Base-by-base conservation (phyloP, 225 moss, liverwort and hornwort species). In the Asterella californica region DNA sequence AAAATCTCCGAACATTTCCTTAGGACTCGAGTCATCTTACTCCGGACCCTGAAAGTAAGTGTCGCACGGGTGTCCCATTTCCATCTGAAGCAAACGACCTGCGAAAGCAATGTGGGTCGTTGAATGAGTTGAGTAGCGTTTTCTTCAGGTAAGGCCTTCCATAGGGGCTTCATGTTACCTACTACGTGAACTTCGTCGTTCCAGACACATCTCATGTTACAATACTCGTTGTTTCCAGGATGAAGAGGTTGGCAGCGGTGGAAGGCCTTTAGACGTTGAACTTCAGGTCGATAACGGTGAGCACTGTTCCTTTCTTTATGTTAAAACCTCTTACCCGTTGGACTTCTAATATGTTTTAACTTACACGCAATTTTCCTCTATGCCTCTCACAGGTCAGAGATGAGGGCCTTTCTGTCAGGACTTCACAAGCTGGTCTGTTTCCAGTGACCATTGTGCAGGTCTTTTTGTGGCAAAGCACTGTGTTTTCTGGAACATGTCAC, bases 351-450 rank as follows among this genome's bases (percentile, higher is more conserved):
- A 45, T 67, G 46, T 38, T 45, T 66, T 14, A 81, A 65, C 74
- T 81, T 79, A 79, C 79, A 79, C 75, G 45, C 33, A 22, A 68
- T 82, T 78, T 71, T 82, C 72, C 70, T 82, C 57, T 62, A 82
- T 79, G 79, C 82, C 75, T 85, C 82, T 79, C 82, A 79, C 85
- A 85, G 82, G 85, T 85, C 82, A 78, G 63, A 70, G 24, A 76
- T 79, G 82, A 76, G 82, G 81, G 25, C 78, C 75, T 78, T 76
- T 82, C 71, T 78, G 50, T 85, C 78, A 61, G 79, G 59, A 76
- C 79, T 76, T 76, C 69, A 81, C 78, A 85, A 79, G 79, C 63
- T 78, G 42, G 50, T 30, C 63, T 77, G 77, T 77, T 64, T 62
- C 63, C 78, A 65, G 63, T 79, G 47, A 68, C 34, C 37, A 79